phyloP scores from a whole-genome alignment of 2,329 filamentous ascomycete genomes.

The Fusarium graminum region DNA sequence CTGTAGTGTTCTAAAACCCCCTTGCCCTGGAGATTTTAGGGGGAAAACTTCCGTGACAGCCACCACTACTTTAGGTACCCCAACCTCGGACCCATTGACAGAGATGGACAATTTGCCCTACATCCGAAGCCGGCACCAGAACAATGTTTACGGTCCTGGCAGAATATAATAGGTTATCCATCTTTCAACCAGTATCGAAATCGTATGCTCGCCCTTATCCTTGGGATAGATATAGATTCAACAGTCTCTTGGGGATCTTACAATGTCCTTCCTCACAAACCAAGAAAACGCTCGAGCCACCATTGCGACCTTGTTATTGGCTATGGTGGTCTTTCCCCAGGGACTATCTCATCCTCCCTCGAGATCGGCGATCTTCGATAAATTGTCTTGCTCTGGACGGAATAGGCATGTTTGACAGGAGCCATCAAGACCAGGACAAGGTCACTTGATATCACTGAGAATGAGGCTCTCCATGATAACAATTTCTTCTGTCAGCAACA shows the following conservation, averaged over 20 bases:
- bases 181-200: background rate
- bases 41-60: slow-evolving; percentile 18
- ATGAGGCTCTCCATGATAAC: slow-evolving; percentile 15
- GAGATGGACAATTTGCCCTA: background rate
- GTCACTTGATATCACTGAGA: slow-evolving; percentile 14
- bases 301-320: slow-evolving; percentile 22
- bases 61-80: slow-evolving; percentile 7
- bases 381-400: slow-evolving; percentile 18
- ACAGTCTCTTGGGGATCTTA: background rate
- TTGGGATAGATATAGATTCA: background rate
- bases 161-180: background rate
- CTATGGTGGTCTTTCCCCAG: slow-evolving; percentile 23
- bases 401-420: slow-evolving; percentile 23
- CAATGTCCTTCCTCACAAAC: slow-evolving; percentile 11
- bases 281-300: slow-evolving; percentile 37
- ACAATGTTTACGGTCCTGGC: background rate
- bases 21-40: slow-evolving; percentile 8
- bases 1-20: background rate
- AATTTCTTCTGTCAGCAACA: slow-evolving; percentile 17
- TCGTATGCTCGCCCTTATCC: background rate
- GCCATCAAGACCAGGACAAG: slow-evolving; percentile 14
- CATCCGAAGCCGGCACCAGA: slow-evolving; percentile 24
- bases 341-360: slow-evolving; percentile 36
- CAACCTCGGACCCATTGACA: slow-evolving; percentile 4
- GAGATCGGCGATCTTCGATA: slow-evolving; percentile 43